Percentiles rank a stretch among this genome's conserved stretches.
phyloP scores from a whole-genome alignment of 2,329 filamentous ascomycete species.

The Lasiodiplodia citricola region DNA sequence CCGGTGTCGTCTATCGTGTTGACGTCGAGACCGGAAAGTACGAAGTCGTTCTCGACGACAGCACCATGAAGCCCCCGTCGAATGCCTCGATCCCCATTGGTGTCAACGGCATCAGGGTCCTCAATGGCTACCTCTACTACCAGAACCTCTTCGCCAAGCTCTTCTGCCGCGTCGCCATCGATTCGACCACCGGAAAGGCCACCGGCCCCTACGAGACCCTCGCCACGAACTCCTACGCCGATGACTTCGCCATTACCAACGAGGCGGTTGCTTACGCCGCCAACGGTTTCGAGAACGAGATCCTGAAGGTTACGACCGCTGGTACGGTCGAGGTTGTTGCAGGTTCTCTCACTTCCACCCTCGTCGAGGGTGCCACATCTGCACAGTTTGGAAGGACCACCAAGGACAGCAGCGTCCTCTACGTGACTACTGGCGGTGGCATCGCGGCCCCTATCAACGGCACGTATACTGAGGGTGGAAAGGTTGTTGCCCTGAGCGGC shows the following conservation, averaged over 20 bases:
- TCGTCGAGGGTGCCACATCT: conserved; percentile 31
- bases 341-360: conserved; percentile 11
- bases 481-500: conserved; percentile 32
- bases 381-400: conserved; percentile 30
- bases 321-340: conserved; percentile 29
- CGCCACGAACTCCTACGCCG: background rate
- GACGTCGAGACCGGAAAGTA: conserved; percentile 29
- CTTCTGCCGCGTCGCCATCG: conserved; percentile 31
- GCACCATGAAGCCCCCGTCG: conserved; percentile 29
- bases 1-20: conserved; percentile 32
- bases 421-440: conserved; percentile 35
- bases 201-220: conserved; percentile 8
- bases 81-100: conserved; percentile 27
- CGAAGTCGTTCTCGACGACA: conserved; percentile 30
- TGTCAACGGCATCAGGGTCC: conserved; percentile 35
- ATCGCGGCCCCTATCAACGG: conserved; percentile 32
- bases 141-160: conserved; percentile 30
- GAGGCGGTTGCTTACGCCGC: conserved; percentile 14
- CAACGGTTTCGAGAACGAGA: conserved; percentile 18
- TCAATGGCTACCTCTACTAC: conserved; percentile 32
- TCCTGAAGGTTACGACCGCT: conserved; percentile 29
- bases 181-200: conserved; percentile 25
- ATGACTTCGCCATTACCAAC: conserved; percentile 20
- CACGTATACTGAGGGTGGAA: conserved; percentile 33
- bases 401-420: conserved; percentile 31